Evolutionary conservation across 192 early-diverging fungal species (phyloP).

Genomic region (Gigaspora rosea): DNA sequence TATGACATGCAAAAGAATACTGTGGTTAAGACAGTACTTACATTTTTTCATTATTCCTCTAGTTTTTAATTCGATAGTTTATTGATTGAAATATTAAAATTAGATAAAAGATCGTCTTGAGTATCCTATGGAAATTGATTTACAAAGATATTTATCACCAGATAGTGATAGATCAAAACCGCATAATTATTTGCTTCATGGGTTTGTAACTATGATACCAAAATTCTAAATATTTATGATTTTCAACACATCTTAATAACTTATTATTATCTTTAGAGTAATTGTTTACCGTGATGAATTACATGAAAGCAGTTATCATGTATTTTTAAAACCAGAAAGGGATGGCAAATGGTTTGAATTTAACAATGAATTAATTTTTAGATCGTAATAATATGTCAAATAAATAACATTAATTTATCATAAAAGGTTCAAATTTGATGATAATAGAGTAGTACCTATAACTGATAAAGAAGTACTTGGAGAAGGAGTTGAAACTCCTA

Average conservation of each 20-base stretch:
- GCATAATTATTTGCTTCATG: constrained; percentile 86
- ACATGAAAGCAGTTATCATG: constrained; percentile 84
- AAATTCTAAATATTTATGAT: neutral
- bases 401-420: neutral
- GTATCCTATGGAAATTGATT: constrained; percentile 84
- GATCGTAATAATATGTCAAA: neutral
- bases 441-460: constrained; percentile 47
- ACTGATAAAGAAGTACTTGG: constrained; percentile 82
- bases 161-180: constrained; percentile 62
- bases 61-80: neutral
- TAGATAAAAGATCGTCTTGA: constrained; percentile 93
- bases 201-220: constrained; percentile 47
- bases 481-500: constrained; percentile 68
- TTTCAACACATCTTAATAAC: neutral
- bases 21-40: constrained; percentile 71
- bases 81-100: neutral
- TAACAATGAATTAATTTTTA: neutral
- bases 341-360: constrained; percentile 70
- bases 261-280: constrained; percentile 57
- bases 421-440: no score
- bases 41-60: neutral
- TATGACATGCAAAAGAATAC: constrained; percentile 89
- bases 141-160: constrained; percentile 76
- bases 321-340: constrained; percentile 80
- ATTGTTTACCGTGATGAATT: constrained; percentile 93